Evolutionary conservation across 768 basidiomycete genomes (phyloP), one percentile per base, ranked within the genome.

Genomic region (Phylloporus sp.): DNA sequence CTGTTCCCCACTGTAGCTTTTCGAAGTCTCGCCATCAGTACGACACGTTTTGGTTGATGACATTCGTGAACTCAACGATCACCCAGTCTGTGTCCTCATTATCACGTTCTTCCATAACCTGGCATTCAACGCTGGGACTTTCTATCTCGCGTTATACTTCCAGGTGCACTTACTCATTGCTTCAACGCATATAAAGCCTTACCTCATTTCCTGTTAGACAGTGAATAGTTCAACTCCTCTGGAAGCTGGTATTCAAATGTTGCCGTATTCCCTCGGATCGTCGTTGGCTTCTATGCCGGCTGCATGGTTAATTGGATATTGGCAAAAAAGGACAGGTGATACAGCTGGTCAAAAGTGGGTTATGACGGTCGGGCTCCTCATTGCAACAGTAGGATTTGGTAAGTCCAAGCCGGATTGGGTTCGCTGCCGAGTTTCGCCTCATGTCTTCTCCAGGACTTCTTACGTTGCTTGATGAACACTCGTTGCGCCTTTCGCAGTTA

Each of bases 221-320:
- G 87, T 82, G 31, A 75, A 84, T 61, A 80, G 81, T 21, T 77
- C 76, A 18, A 78, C 78, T n/a, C 87, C 86, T 11, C 61, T 90
- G 37, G 64, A 81, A 62, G 82, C 89, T 49, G 90, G 87, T 9
- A 61, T 89, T 18, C 77, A 80, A 60, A 74, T 89, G 66, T 73
- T 92, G 45, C 87, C 90, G 10, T 91, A 90, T 69, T 87, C 90
- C 39, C 78, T 91, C 42, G 90, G 88, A 41, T 85, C 89, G 27
- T 89, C 89, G 20, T 61, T 91, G 47, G 84, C 89, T 34, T 90
- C 90, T 10, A 82, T 92, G 73, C 87, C 89, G 20, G 84, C 78
- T 29, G 87, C 90, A n/a, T 87, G 86, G 86, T 75, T 86, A 55
- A 86, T 90, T 55, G 79, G 75, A 38, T 80, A 77, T 52, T 79